Evolutionary conservation across 2,329 filamentous ascomycete genomes (phyloP), one percentile per base, ranked within the genome.

Genomic region (Phaeosphaeriaceae sp.): DNA sequence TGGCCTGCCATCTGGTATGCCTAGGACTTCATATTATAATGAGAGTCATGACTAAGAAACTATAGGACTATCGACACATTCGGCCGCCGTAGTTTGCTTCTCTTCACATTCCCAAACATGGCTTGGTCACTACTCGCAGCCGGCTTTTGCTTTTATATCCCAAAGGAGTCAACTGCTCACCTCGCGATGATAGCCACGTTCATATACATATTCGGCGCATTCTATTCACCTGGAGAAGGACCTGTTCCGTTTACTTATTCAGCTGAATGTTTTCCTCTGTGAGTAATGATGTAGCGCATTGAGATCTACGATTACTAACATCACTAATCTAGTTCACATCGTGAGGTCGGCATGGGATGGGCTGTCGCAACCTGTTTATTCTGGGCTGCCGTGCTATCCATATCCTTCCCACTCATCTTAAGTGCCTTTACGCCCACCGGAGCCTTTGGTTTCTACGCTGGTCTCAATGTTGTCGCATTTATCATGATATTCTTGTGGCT

Each of bases 201-300:
- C 33, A 44, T 44, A 15, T 44, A 36, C 42, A 29, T 44, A 13
- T 44, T 44, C 29, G 42, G 35, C 7, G 35, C 36, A 20, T 44
- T 44, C 9, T 44, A 44, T 21, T 36, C 32, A 9, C 36, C 32
- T 33, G 42, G 42, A n/a, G 32, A 44, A 37, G 42, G 42, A 11
- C 42, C 42, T 7, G 42, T 44, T 8, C 42, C 42, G 16, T 44
- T 44, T 21, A 33, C 42, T 16, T 44, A 44, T 9, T 44, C 33
- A 3, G 35, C 42, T 18, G 42, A 44, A 37, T 33, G 35, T 1
- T 44, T 44, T 29, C 42, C 42, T n/a, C 33, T 44, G 9, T 23
- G 6, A 26, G 23, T 26, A 8, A 7, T 26, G 23, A 26, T 11
- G 6, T 26, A 3, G 23, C 7, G 11, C 7, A 26, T 11, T 26